phyloP scores from a whole-genome alignment of 768 basidiomycete genomes.

The Chalciporus sphaerocephalus region DNA sequence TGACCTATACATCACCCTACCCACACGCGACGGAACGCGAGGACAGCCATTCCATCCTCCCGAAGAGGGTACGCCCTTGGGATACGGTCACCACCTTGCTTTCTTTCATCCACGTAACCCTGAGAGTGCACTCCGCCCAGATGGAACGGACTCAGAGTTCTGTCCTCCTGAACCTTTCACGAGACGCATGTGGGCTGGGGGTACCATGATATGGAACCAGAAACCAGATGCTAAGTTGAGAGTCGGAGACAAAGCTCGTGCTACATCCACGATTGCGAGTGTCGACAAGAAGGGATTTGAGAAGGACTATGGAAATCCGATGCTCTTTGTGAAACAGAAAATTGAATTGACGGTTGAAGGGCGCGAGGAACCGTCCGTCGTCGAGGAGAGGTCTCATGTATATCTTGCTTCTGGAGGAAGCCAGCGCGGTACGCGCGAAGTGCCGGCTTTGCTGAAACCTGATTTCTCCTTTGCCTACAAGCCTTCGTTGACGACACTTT shows the following conservation, averaged over 20 bases:
- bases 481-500: constrained; percentile 68
- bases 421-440: constrained; percentile 39
- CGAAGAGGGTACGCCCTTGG: constrained; percentile 38
- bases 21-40: constrained; percentile 61
- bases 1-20: constrained; percentile 65
- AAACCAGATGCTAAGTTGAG: constrained; percentile 37
- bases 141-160: constrained; percentile 70
- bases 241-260: constrained; percentile 50
- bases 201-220: constrained; percentile 58
- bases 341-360: constrained; percentile 50
- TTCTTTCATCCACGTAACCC: constrained; percentile 70
- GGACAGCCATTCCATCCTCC: constrained; percentile 41
- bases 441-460: constrained; percentile 45
- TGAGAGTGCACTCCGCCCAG: constrained; percentile 51
- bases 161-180: constrained; percentile 71
- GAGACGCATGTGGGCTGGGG: constrained; percentile 80
- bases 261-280: constrained; percentile 44
- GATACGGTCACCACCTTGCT: constrained; percentile 64
- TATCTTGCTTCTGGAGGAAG: constrained; percentile 42
- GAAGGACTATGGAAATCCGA: constrained; percentile 44
- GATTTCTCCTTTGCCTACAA: constrained; percentile 64
- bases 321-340: constrained; percentile 70
- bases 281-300: constrained; percentile 67
- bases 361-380: constrained; percentile 42
- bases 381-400: constrained; percentile 67